These are phyloP conservation scores for Mycena pura DNA, from an alignment of 768 basidiomycete species.

Conservation along the genomic window DNA sequence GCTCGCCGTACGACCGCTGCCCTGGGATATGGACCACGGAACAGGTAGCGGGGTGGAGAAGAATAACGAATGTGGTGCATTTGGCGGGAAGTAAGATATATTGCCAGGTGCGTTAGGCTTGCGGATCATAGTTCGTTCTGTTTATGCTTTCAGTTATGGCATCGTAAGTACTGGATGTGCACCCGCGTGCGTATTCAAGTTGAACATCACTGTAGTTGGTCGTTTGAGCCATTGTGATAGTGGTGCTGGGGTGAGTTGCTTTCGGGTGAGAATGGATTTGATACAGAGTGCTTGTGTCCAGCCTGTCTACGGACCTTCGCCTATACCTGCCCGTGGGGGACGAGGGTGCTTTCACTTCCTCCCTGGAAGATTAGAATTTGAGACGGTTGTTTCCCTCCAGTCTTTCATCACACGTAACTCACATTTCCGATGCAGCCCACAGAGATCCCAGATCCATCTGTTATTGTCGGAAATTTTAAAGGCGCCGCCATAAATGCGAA, in stretches of 20 bases:
- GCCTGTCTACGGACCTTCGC: constrained; percentile 54
- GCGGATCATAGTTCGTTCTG: not conserved
- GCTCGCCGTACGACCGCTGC: constrained; percentile 51
- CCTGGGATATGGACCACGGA: constrained; percentile 56
- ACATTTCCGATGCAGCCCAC: constrained; percentile 39
- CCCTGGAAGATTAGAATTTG: constrained; percentile 45
- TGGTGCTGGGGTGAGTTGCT: constrained; percentile 32
- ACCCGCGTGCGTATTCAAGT: not conserved
- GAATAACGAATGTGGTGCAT: constrained; percentile 55
- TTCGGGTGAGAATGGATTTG: not conserved
- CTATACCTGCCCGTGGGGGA: constrained; percentile 48
- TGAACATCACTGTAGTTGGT: not conserved
- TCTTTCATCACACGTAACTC: not conserved
- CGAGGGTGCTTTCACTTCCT: constrained; percentile 43
- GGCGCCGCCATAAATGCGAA: constrained; percentile 55
- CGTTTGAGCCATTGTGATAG: not conserved
- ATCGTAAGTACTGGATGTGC: constrained; percentile 34
- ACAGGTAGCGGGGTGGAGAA: constrained; percentile 53
- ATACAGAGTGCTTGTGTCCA: constrained; percentile 10
- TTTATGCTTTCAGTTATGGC: constrained; percentile 42
- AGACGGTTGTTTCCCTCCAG: constrained; percentile 38
- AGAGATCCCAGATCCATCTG: constrained; percentile 48
- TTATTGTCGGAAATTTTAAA: constrained; percentile 46
- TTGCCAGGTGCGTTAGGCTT: constrained; percentile 42
- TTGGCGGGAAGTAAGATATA: constrained; percentile 51